Base-by-base conservation (phyloP, 352 stramenopile species). In the Globisporangium viniferum region DNA sequence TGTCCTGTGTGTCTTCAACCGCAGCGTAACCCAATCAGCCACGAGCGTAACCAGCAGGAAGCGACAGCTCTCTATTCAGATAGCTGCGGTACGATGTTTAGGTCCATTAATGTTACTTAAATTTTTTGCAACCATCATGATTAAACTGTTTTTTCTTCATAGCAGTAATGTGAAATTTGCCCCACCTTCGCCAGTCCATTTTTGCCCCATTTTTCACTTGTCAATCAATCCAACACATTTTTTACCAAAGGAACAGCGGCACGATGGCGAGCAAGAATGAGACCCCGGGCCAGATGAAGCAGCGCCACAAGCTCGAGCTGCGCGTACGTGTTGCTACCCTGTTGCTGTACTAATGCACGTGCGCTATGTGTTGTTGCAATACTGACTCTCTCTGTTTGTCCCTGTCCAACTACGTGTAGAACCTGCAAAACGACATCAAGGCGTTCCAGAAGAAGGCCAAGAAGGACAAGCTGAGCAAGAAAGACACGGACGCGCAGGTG, bases 221-320 rank as follows among this genome's bases (percentile, higher is more conserved):
- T 24, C 24, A 46, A 49, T n/a, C 41, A 49, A 49, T 49, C 41
- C 41, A 0, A n/a, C 15, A n/a, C 15, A 10, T 15, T 44, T 14
- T 44, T 44, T 44, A 8, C 10, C 41, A 49, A 22, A 18, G 3
- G 5, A 48, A 14, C 39, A 20, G 41, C 5, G 5, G 41, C 27
- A 12, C 12, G 44, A 88, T 88, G 80, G 71, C 72, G 59, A 73
- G 66, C 59, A 92, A 84, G 64, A 74, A 68, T 51, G 86, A 95
- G 82, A 94, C 83, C 49, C 67, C 73, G 2, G 84, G 88, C n/a
- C 86, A 95, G 71, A 72, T 86, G 60, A 95, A 94, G 73, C 88
- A 95, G 68, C 88, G 88, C 36, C 88, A 95, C 73, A 95, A 95
- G 73, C 84, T 95, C 18, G 88, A 95, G 68, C 67, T 90, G 57